Base-by-base conservation (phyloP, 2,329 filamentous ascomycete genomes). In the Dactylonectria estremocensis region DNA sequence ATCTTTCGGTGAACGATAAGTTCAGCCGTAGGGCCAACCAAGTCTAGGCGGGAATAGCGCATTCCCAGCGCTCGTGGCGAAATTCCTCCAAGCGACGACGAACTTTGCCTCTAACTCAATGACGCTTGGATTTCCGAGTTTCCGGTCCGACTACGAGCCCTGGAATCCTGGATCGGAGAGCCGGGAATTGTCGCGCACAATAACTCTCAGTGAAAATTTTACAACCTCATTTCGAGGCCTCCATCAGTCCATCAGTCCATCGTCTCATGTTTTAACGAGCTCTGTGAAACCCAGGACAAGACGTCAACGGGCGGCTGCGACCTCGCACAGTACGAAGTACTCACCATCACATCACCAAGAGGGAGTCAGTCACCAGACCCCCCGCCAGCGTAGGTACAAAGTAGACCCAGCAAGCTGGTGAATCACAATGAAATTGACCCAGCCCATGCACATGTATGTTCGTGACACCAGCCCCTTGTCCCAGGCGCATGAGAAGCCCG, bases 291-390 rank as follows among this genome's bases (percentile, higher is more conserved):
- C 9, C 14, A 14, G 49, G 40, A 28, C 14, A 31, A 40, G 57
- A 61, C n/a, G 6, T 18, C n/a, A 66, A 49, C 52, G 52, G 53
- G 35, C 52, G 16, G 31, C 49, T 61, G 37, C 52, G 48, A 57
- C 64, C 57, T 66, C 58, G 53, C 64, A 61, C 64, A 61, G 58
- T 52, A 58, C 61, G 49, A 33, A 20, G 28, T 53, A 18, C 49
- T 61, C 58, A 43, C 57, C 50, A 43, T 56, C 50, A 61, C 63
- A 50, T 46, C 24, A 9, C 45, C 24, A 10, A 18, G 46, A 61
- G 54, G 35, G 24, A 28, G 24, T 28, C 24, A 49, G 49, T 43
- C 58, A 43, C 45, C 50, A 37, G 45, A 53, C 64, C 24, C 24
- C 24, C 24, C 24, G 24, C 24, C 24, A 28, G 24, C 24, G 24